Conservation (phyloP, 148 eudicot genomes). For the Cornus controversa region DNA sequence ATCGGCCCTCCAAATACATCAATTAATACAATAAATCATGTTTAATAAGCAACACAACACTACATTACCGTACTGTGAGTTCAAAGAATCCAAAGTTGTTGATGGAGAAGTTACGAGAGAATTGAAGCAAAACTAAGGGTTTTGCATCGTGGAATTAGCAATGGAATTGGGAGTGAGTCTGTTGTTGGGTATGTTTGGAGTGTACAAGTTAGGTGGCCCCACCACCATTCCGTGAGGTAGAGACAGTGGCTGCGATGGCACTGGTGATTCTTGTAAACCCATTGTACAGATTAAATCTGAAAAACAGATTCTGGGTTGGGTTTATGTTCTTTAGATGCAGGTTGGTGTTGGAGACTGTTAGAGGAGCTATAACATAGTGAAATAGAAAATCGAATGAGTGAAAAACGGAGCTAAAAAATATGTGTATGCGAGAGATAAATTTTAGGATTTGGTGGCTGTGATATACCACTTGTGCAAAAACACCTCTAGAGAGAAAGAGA, state of each 20-base stretch:
- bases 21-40: too few species aligned
- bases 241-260: constrained; percentile 11
- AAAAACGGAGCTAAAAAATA: neutral
- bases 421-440: too few species aligned
- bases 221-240: constrained; percentile 38
- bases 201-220: constrained; percentile 21
- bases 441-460: too few species aligned
- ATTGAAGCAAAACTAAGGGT: constrained; percentile 42
- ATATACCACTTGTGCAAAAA: too few species aligned
- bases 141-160: too few species aligned
- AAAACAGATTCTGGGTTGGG: neutral
- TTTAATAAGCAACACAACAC: too few species aligned
- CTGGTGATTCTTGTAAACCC: constrained; percentile 27
- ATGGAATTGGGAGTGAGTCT: constrained; percentile 29
- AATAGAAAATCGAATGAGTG: too few species aligned
- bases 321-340: constrained; percentile 12
- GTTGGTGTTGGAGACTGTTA: constrained; percentile 3
- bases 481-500: too few species aligned
- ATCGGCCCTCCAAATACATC: too few species aligned
- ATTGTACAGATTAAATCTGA: neutral
- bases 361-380: neutral
- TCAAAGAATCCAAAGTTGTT: constrained; percentile 25
- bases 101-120: constrained; percentile 19
- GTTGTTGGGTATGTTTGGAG: constrained; percentile 13
- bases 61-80: constrained; percentile 38